These are phyloP conservation scores for Silene coronaria DNA, from an alignment of 179 eudicot species.

Conservation along the genomic window DNA sequence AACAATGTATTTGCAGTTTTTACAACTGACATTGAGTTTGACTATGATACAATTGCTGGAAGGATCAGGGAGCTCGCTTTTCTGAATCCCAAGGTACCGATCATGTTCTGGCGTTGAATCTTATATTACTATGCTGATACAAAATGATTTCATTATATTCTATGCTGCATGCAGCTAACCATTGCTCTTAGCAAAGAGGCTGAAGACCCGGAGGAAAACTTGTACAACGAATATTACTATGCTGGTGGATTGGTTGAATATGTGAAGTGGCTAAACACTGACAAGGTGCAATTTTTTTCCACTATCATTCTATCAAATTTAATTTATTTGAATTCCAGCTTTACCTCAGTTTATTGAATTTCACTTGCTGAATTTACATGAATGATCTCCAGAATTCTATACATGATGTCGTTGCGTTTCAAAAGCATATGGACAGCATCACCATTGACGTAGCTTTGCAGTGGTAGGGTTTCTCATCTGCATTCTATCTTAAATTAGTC, in stretches of 20 bases:
- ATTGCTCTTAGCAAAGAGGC: conserved; percentile 62
- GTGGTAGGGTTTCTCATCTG: conserved; percentile 47
- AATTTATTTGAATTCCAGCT: conserved; percentile 5
- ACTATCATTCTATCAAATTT: neutral
- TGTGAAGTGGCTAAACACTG: conserved; percentile 89
- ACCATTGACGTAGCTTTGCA: conserved; percentile 80
- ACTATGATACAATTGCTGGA: conserved; percentile 76
- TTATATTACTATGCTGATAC: neutral
- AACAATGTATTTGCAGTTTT: conserved; percentile 54
- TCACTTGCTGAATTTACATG: conserved; percentile 3
- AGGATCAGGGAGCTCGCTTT: conserved; percentile 97
- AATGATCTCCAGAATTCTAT: conserved; percentile 60
- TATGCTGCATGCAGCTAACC: conserved; percentile 48
- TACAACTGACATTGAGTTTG: conserved; percentile 73
- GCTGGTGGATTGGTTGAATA: conserved; percentile 93
- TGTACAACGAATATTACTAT: conserved; percentile 58
- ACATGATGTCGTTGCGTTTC: conserved; percentile 77
- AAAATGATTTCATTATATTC: neutral
- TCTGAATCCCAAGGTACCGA: conserved; percentile 73
- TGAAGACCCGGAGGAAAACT: conserved; percentile 52
- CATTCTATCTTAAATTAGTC: neutral
- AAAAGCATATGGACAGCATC: conserved; percentile 68
- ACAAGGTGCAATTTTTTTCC: conserved; percentile 49
- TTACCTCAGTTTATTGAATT: neutral
- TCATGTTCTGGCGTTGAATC: neutral